Conservation (phyloP, 139 green algal genomes). For the Chlorella sorokiniana region DNA sequence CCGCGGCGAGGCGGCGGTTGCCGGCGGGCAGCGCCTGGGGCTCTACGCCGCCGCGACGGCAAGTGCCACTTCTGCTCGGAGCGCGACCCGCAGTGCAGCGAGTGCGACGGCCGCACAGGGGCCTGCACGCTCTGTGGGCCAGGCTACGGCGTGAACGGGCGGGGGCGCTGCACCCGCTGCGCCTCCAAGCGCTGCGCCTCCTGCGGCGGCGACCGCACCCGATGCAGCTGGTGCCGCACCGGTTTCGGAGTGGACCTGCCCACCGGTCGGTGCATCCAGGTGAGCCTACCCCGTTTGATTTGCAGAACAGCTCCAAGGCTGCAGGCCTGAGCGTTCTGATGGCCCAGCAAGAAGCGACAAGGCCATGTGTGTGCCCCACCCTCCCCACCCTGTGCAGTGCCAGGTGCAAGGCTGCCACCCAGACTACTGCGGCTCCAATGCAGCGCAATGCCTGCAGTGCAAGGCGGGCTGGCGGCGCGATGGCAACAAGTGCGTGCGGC, state of each 20-base stretch:
- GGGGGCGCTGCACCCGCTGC: not conserved
- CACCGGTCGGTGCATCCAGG: not conserved
- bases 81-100: not conserved
- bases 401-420: too few relatives aligned
- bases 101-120: not conserved
- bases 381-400: too few relatives aligned
- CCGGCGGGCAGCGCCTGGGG: not conserved
- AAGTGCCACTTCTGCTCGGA: not conserved
- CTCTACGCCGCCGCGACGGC: not conserved
- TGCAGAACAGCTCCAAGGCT: too few relatives aligned
- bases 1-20: not conserved
- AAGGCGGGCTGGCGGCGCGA: too few relatives aligned
- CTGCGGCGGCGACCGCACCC: not conserved
- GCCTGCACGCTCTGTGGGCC: not conserved
- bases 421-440: too few relatives aligned
- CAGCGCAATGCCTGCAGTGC: too few relatives aligned
- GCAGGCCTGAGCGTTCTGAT: too few relatives aligned
- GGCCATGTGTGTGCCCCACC: too few relatives aligned
- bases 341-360: too few relatives aligned
- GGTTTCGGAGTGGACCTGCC: not conserved
- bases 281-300: too few relatives aligned
- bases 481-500: too few relatives aligned
- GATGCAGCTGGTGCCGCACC: not conserved
- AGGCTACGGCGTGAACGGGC: not conserved
- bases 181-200: not conserved